A percentile compares a stretch with the other conserved stretches of the same genome.
phyloP scores from a whole-genome alignment of 148 eudicot species.

The Diospyros kaki region DNA sequence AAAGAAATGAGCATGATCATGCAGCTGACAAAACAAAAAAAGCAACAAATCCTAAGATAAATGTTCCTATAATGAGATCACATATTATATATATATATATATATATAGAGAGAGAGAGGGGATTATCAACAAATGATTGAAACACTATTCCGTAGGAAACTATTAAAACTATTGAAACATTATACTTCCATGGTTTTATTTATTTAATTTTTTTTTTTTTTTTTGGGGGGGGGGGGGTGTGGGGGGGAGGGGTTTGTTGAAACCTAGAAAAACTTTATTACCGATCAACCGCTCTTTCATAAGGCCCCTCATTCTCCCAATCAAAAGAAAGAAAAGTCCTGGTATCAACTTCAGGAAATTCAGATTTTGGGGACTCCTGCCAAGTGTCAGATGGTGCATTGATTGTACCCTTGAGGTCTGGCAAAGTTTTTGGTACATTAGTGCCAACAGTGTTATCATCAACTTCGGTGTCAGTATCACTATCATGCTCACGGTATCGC shows the following conservation, averaged over 20 bases:
- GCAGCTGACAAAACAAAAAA: too few relatives aligned
- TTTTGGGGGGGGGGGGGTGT: too few relatives aligned
- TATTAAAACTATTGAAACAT: too few relatives aligned
- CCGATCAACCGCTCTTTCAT: constrained; percentile 89
- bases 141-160: too few relatives aligned
- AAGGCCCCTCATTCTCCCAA: constrained; percentile 96
- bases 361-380: constrained; percentile 47
- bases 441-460: constrained; percentile 50
- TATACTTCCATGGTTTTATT: too few relatives aligned
- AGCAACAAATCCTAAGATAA: too few relatives aligned
- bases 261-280: constrained; percentile 23
- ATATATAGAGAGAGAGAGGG: too few relatives aligned
- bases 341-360: constrained; percentile 44
- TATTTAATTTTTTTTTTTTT: too few relatives aligned
- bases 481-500: constrained; percentile 72
- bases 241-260: background rate
- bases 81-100: too few relatives aligned
- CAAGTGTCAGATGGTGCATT: constrained; percentile 43
- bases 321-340: constrained; percentile 78
- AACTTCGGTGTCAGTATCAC: constrained; percentile 73
- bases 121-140: too few relatives aligned
- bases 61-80: too few relatives aligned
- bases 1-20: too few relatives aligned
- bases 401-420: constrained; percentile 37
- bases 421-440: constrained; percentile 27